Evolutionary conservation across 2,329 filamentous ascomycete species (phyloP), one percentile per base, ranked within the genome.

Genomic region (Boeremia lycopersici): DNA sequence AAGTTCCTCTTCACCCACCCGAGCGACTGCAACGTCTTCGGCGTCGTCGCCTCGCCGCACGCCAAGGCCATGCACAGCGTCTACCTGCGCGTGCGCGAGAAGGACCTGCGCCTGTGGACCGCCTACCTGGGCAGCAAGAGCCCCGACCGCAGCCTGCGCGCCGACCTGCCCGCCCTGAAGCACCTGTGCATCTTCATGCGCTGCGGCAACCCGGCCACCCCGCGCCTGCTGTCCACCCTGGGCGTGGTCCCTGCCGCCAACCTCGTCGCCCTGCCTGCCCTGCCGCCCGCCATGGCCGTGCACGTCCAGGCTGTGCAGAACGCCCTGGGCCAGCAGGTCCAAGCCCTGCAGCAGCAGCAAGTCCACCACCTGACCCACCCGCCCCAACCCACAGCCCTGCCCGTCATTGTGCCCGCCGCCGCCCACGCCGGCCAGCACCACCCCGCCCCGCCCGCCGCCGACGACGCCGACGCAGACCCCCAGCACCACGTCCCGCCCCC

Each of bases 11-110:
- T 76, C 64, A 68, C 64, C 4, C 74, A 76, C 46, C 74, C 74
- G 6, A 72, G 68, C 44, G 74, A 76, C 52, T 73, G 69, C 59
- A 76, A 73, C 62, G 71, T 76, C 57, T 76, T 76, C 59, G 68
- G 72, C 56, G 63, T 75, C 39, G 59, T 74, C 23, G 52, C 70
- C 12, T 68, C 71, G 9, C 64, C 64, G 6, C 64, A 62, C 36
- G 68, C 71, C 4, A 49, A 58, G 15, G 55, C 60, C 41, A 70
- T 76, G 11, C 62, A 62, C 26, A 65, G 60, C 9, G 68, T 75
- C 4, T 71, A 69, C 53, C 66, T 76, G 28, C 69, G 71, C 28
- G 71, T 76, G 39, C 68, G 69, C 34, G 72, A 76, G 38, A 69
- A 69, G 31, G 74, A 76, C 43, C 57, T 76, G 29, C 60, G 69